Evolutionary conservation across 371 early-diverging fungal genomes (phyloP).

Genomic region (Coemansia sp.): DNA sequence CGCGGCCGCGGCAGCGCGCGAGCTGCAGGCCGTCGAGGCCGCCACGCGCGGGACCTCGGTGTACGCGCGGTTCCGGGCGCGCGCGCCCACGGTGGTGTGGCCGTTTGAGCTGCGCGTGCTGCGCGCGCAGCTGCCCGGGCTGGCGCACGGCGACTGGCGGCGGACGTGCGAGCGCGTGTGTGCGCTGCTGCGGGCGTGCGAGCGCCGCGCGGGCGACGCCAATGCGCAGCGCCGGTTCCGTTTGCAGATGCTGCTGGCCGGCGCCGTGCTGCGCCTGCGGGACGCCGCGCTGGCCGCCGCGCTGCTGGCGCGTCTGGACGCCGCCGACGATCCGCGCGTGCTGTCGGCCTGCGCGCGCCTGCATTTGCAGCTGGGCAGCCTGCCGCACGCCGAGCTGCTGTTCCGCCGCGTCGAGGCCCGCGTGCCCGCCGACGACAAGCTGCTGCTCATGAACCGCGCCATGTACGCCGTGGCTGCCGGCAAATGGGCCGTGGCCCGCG

Average conservation of each 20-base stretch:
- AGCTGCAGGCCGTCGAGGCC: slow-evolving; percentile 20
- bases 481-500: slow-evolving; percentile 32
- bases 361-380: slow-evolving; percentile 35
- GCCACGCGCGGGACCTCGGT: slow-evolving; percentile 6
- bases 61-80: neutral
- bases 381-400: slow-evolving; percentile 25
- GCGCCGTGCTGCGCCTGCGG: slow-evolving; percentile 5
- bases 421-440: slow-evolving; percentile 13
- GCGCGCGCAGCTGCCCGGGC: slow-evolving; percentile 22
- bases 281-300: slow-evolving; percentile 24
- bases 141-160: slow-evolving; percentile 8
- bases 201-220: neutral
- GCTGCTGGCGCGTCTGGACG: slow-evolving; percentile 9
- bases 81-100: slow-evolving; percentile 16
- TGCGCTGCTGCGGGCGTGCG: slow-evolving; percentile 32
- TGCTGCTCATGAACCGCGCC: slow-evolving; percentile 41
- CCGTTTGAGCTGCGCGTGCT: slow-evolving; percentile 46
- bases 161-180: slow-evolving; percentile 15
- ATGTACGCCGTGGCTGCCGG: slow-evolving; percentile 39
- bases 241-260: slow-evolving; percentile 17
- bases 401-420: slow-evolving; percentile 24
- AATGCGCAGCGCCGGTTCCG: slow-evolving; percentile 17
- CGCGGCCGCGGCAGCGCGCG: slow-evolving; percentile 13
- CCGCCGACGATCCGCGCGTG: slow-evolving; percentile 26
- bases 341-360: slow-evolving; percentile 42